These are phyloP conservation scores for Wallacemonas sp. DNA, from an alignment of 208 protist species.

Conservation along the genomic window DNA sequence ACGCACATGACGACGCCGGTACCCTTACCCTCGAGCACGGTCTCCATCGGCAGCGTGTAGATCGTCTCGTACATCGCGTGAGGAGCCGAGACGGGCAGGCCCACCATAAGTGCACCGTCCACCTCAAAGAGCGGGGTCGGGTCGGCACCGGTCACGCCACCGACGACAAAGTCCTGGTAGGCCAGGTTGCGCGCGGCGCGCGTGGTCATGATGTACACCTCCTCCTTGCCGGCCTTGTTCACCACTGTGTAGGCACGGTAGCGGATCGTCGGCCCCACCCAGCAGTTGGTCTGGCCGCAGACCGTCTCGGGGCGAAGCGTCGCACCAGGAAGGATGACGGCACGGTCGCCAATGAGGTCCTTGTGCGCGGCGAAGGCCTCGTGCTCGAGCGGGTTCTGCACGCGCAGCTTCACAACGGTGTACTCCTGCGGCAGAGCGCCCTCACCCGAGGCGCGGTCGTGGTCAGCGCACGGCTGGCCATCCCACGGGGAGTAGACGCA, in stretches of 20 bases:
- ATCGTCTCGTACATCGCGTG: conserved; percentile 83
- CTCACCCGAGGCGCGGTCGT: conserved; percentile 98
- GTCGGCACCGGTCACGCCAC: conserved; percentile 79
- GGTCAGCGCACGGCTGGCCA: conserved; percentile 99
- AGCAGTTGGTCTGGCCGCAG: conserved; percentile 99
- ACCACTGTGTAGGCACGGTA: conserved; percentile 96
- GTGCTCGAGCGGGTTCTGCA: conserved; percentile 86
- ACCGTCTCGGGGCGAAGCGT: conserved; percentile 99
- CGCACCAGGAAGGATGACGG: conserved; percentile 96
- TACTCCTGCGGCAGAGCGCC: conserved; percentile 98
- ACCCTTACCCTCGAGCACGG: conserved; percentile 97
- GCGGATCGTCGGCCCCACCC: conserved; percentile 95
- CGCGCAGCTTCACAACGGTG: conserved; percentile 96
- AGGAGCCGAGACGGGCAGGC: conserved; percentile 94
- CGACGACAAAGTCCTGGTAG: conserved; percentile 95
- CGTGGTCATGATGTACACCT: conserved; percentile 96
- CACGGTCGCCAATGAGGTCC: conserved; percentile 61
- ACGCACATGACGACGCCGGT: conserved; percentile 99
- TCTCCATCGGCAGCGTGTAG: conserved; percentile 98
- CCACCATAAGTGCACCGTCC: conserved; percentile 94
- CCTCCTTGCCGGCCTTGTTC: conserved; percentile 64
- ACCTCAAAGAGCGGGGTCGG: conserved; percentile 86
- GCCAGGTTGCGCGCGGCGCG: conserved; percentile 95
- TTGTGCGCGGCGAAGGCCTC: conserved; percentile 57
- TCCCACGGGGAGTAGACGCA: conserved; percentile 99